Conservation (phyloP, 2,329 filamentous ascomycete genomes). For the Rhynchosporium agropyri region DNA sequence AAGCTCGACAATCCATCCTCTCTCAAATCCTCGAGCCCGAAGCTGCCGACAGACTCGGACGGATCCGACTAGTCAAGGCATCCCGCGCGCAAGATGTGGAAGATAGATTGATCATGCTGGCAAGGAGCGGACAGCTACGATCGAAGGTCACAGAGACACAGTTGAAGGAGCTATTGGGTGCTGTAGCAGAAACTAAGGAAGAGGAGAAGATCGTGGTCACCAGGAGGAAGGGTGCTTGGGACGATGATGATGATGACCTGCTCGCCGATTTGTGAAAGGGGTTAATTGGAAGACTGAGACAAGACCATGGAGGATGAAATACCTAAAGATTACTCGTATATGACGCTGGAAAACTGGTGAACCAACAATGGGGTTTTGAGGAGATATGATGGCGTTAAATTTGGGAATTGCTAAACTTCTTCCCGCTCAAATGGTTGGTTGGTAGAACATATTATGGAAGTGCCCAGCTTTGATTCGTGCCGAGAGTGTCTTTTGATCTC, state of each 20-base stretch:
- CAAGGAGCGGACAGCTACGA: constrained; percentile 82
- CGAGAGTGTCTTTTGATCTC: constrained; percentile 34
- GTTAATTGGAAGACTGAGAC: not conserved
- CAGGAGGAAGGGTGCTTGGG: constrained; percentile 80
- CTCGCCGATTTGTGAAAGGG: constrained; percentile 56
- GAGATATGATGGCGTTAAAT: constrained; percentile 10
- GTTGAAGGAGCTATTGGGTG: constrained; percentile 86
- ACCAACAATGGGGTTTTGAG: not conserved
- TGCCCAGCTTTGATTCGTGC: constrained; percentile 35
- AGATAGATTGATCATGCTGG: constrained; percentile 89
- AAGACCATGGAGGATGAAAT: not conserved
- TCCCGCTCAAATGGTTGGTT: not conserved
- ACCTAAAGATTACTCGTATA: constrained; percentile 15
- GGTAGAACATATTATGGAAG: constrained; percentile 10
- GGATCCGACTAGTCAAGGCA: constrained; percentile 95
- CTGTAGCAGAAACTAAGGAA: constrained; percentile 78
- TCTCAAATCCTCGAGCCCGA: constrained; percentile 93
- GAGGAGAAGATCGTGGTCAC: constrained; percentile 83
- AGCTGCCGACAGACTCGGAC: constrained; percentile 87
- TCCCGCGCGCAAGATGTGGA: constrained; percentile 88
- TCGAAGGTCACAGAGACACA: constrained; percentile 89
- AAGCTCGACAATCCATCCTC: constrained; percentile 77
- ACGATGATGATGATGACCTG: constrained; percentile 79
- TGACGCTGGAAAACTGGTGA: not conserved
- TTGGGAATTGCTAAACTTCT: not conserved